phyloP scores from a whole-genome alignment of 331 rosid genomes.

The Stylosanthes scabra region DNA sequence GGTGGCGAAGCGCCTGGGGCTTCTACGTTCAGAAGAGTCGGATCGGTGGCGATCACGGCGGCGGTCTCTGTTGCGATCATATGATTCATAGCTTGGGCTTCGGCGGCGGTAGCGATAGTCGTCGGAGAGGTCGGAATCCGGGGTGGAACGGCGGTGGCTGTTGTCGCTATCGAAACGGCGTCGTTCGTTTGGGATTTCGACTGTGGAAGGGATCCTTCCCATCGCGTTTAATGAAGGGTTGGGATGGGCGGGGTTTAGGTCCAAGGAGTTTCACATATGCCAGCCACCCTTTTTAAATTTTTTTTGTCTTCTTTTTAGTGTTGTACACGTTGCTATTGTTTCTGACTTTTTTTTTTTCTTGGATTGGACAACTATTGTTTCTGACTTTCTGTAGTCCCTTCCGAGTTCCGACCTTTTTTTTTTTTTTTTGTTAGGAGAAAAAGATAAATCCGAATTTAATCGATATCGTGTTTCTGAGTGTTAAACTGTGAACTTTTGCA shows the following conservation, averaged over 20 bases:
- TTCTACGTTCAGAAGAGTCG: slow-evolving; percentile 53
- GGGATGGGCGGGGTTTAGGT: background rate
- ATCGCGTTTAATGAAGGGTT: background rate
- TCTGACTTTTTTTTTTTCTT: too few species aligned
- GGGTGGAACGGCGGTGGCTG: slow-evolving; percentile 47
- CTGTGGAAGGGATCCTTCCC: slow-evolving; percentile 40
- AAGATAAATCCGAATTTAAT: too few species aligned
- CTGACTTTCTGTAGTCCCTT: too few species aligned
- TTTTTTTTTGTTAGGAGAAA: too few species aligned
- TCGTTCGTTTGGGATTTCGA: slow-evolving; percentile 28
- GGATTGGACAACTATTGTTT: too few species aligned
- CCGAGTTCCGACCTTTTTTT: too few species aligned
- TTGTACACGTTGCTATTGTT: too few species aligned
- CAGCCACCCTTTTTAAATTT: too few species aligned
- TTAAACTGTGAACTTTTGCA: too few species aligned
- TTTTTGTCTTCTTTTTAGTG: too few species aligned
- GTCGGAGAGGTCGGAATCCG: slow-evolving; percentile 56
- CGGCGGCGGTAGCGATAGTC: slow-evolving; percentile 56
- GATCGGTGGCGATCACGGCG: slow-evolving; percentile 51
- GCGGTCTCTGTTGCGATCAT: slow-evolving; percentile 47
- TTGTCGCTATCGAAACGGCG: slow-evolving; percentile 40
- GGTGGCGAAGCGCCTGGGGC: slow-evolving; percentile 50
- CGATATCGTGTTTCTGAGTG: too few species aligned
- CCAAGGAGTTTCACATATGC: too few species aligned
- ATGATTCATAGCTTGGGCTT: slow-evolving; percentile 77